A percentile compares a stretch with the other conserved stretches of the same genome.
Evolutionary conservation across 31 red algal genomes (phyloP).

Genomic region (Bonnemaisonia californica): DNA sequence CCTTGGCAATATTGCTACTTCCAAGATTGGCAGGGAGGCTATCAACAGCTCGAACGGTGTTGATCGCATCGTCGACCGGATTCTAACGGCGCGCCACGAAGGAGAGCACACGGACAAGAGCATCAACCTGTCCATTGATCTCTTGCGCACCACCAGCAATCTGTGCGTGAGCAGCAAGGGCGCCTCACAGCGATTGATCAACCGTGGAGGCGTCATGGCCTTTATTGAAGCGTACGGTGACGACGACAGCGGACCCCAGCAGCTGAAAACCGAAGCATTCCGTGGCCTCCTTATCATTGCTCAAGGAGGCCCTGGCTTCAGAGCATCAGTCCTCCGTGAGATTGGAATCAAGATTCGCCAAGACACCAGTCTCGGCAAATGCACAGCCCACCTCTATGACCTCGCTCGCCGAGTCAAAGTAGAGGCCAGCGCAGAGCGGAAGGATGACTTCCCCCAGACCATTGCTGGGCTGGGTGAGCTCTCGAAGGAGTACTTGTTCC

Average conservation of each 20-base stretch:
- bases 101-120: slow-evolving; percentile 9
- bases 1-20: slow-evolving; percentile 48
- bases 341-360: slow-evolving; percentile 67
- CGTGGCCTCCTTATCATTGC: slow-evolving; percentile 58
- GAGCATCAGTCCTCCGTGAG: slow-evolving; percentile 51
- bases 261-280: slow-evolving; percentile 58
- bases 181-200: slow-evolving; percentile 32
- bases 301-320: slow-evolving; percentile 37
- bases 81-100: slow-evolving; percentile 5
- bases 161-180: slow-evolving; percentile 54
- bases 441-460: slow-evolving; percentile 68
- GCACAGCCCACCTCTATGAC: slow-evolving; percentile 52
- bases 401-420: slow-evolving; percentile 52
- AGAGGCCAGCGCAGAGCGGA: slow-evolving; percentile 54
- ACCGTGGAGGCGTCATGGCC: slow-evolving; percentile 46
- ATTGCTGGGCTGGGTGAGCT: slow-evolving; percentile 54
- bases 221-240: slow-evolving; percentile 51
- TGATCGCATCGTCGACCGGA: slow-evolving; percentile 39
- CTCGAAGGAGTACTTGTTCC: slow-evolving; percentile 58
- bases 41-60: slow-evolving; percentile 20
- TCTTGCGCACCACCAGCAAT: slow-evolving; percentile 48
- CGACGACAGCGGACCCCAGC: slow-evolving; percentile 1
- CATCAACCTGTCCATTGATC: slow-evolving; percentile 38
- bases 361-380: slow-evolving; percentile 30
- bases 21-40: slow-evolving; percentile 54